Percentiles rank a stretch among this genome's conserved stretches.
Evolutionary conservation across 164 flowering plant genomes (phyloP).

Genomic region (Litsea cubeba): DNA sequence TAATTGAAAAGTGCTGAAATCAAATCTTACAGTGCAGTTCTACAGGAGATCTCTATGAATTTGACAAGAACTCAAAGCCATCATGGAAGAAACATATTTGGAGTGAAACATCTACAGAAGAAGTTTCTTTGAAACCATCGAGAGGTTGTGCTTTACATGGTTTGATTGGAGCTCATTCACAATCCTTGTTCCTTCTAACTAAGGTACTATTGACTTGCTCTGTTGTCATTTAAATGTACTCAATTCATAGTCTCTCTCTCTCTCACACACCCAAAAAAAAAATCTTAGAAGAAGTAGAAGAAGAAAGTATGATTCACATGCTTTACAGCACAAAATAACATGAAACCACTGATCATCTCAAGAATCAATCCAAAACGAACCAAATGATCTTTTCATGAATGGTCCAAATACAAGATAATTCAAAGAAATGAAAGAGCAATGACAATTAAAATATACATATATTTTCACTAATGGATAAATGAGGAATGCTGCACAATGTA

Average conservation of each 20-base stretch:
- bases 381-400: background rate
- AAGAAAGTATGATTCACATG: background rate
- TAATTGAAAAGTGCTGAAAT: slow-evolving; percentile 9
- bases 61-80: slow-evolving; percentile 64
- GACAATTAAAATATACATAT: background rate
- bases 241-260: background rate
- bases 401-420: background rate
- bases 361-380: background rate
- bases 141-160: slow-evolving; percentile 44
- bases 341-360: background rate
- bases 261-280: too few species aligned
- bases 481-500: background rate
- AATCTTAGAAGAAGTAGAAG: too few species aligned
- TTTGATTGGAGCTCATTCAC: slow-evolving; percentile 48
- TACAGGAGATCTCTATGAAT: slow-evolving; percentile 74
- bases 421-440: too few species aligned
- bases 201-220: slow-evolving; percentile 42
- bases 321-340: background rate
- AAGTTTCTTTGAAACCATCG: slow-evolving; percentile 38
- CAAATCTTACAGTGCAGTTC: slow-evolving; percentile 46
- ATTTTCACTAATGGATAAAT: background rate
- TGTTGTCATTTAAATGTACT: background rate
- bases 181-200: slow-evolving; percentile 68
- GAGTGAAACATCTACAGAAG: slow-evolving; percentile 33
- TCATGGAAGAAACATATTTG: slow-evolving; percentile 85